Base-by-base conservation (phyloP, 2,329 filamentous ascomycete genomes). In the Helotiales sp. region DNA sequence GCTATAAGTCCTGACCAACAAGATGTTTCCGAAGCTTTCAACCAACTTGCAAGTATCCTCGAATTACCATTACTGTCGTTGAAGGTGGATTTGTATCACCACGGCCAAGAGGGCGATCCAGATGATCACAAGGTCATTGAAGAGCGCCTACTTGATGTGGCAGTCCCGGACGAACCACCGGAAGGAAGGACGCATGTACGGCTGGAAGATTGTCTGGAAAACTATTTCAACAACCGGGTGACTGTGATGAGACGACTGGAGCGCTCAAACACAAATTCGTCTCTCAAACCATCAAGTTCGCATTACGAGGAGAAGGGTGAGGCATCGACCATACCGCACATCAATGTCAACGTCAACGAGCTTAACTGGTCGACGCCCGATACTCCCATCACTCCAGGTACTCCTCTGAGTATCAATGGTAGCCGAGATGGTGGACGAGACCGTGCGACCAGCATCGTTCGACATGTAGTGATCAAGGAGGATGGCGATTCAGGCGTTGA, bases 81-180 rank as follows among this genome's bases (percentile, higher is more conserved):
- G 43, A 96, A 97, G 77, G 95, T 97, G 82, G 94, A 98, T 76
- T 89, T 98, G 15, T 97, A 95, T 73, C 96, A 97, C 75, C 92
- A 93, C 26, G 96, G 95, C 15, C 93, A 92, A 75, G 91, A 92
- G 74, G 87, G 91, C 69, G 90, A 91, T 59, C 87, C 88, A 47
- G 93, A 96, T 71, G 96, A 99, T 75, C 95, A 98, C 82, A 97
- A 96, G 77, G 93, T 97, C 65, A 89, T 97, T 62, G 95, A 97
- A 72, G 96, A 99, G 80, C 86, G 96, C 62, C 81, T 97, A 24
- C 83, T 99, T 6, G 96, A 98, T 75, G 87, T 99, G 47, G 94
- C 93, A 0, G 92, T 99, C n/a, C 92, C 93, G 0, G 84, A 89
- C 0, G 89, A 92, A 59, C 85, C 89, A 6, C 75, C 80, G 6